Evolutionary conservation across 1,284 basidiomycete genomes (phyloP).

Genomic region (Boletus austroedulis): DNA sequence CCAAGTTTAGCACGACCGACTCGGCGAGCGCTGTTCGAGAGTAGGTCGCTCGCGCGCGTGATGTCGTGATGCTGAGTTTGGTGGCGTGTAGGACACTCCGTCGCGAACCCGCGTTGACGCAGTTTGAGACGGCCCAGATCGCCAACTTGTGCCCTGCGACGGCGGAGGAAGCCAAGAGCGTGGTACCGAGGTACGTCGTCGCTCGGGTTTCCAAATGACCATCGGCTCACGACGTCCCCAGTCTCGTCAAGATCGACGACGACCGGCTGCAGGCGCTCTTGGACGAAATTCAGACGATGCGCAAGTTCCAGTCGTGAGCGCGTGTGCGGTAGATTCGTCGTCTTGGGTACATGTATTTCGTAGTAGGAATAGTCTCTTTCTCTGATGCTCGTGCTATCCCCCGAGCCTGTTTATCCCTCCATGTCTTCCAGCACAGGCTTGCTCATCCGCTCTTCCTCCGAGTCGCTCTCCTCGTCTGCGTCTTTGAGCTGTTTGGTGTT

Average conservation of each 20-base stretch:
- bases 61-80: no score
- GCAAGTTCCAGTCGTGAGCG: constrained; percentile 76
- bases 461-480: constrained; percentile 51
- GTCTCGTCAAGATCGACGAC: constrained; percentile 85
- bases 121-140: constrained; percentile 91
- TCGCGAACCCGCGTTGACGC: constrained; percentile 73
- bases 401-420: no score
- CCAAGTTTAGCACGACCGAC: constrained; percentile 85
- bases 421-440: constrained; percentile 61
- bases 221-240: no score
- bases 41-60: constrained; percentile 39
- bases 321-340: no score
- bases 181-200: constrained; percentile 73
- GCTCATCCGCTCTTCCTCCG: constrained; percentile 53
- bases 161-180: constrained; percentile 88
- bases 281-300: constrained; percentile 85
- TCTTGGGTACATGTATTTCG: constrained; percentile 9
- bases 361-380: constrained; percentile 17
- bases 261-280: constrained; percentile 78
- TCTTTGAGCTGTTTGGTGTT: constrained; percentile 46
- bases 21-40: constrained; percentile 86
- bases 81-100: constrained; percentile 51
- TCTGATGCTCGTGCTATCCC: not conserved
- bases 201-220: no score
- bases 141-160: constrained; percentile 87